These are phyloP conservation scores for Penicillium sp. DNA, from an alignment of 2,329 filamentous ascomycete species.

Conservation along the genomic window DNA sequence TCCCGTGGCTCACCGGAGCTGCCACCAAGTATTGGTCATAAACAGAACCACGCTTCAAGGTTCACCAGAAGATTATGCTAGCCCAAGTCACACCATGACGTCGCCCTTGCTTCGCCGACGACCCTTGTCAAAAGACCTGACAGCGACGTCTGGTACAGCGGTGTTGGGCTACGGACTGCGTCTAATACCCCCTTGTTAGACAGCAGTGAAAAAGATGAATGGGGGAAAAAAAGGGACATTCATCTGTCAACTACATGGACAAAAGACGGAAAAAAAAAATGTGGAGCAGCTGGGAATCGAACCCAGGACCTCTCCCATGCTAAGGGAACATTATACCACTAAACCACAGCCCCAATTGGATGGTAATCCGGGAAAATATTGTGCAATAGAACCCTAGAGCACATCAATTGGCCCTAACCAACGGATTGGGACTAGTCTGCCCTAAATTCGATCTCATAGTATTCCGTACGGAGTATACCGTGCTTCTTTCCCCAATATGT, in stretches of 20 bases:
- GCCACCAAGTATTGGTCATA: too few relatives aligned
- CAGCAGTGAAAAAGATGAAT: background rate
- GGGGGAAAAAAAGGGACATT: background rate
- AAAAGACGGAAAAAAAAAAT: background rate
- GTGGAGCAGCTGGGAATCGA: slow-evolving; percentile 19
- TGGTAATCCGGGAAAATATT: background rate
- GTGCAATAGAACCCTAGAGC: background rate
- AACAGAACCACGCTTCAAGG: too few relatives aligned
- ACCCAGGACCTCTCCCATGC: slow-evolving; percentile 19
- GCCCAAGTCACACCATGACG: too few relatives aligned
- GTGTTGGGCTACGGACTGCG: too few relatives aligned
- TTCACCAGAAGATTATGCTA: too few relatives aligned
- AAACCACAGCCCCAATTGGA: slow-evolving; percentile 16
- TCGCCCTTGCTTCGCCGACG: too few relatives aligned
- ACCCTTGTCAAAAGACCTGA: too few relatives aligned
- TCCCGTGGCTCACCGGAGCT: too few relatives aligned
- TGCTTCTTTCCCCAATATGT: too few relatives aligned
- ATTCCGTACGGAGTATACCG: background rate
- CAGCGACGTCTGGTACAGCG: too few relatives aligned
- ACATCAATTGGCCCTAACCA: background rate
- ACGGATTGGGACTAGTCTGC: background rate
- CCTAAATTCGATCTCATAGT: background rate
- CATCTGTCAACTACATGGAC: background rate
- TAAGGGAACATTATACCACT: slow-evolving; percentile 20
- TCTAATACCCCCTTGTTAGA: too few relatives aligned